Percentiles rank a stretch among this genome's conserved stretches.
phyloP scores from a whole-genome alignment of 169 alveolate species.

The Plasmodium malariae region DNA sequence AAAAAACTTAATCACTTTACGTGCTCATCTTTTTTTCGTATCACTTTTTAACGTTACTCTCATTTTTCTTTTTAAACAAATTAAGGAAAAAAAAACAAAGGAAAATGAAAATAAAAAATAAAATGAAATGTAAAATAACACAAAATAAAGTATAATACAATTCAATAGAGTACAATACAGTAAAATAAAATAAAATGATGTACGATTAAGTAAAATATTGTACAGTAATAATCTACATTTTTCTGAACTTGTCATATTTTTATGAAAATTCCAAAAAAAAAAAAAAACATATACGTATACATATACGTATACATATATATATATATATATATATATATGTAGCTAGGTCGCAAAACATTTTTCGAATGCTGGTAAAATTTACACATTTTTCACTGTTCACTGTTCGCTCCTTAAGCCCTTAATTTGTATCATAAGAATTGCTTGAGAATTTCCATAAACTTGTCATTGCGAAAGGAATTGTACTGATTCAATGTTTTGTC shows the following conservation, averaged over 20 bases:
- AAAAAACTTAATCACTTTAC: neutral
- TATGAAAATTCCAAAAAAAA: neutral
- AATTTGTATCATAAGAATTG: constrained; percentile 45
- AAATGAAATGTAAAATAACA: too few species aligned
- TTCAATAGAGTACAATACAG: too few species aligned
- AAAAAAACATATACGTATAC: too few species aligned
- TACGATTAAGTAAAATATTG: too few species aligned
- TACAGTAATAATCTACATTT: neutral
- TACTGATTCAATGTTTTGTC: constrained; percentile 75
- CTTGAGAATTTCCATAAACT: constrained; percentile 55
- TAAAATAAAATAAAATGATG: too few species aligned
- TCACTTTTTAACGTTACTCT: neutral
- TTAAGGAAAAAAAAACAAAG: neutral
- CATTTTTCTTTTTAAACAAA: too few species aligned
- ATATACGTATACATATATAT: too few species aligned
- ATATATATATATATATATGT: too few species aligned
- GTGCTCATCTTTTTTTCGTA: neutral
- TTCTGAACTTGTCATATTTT: neutral
- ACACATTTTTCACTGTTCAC: too few species aligned
- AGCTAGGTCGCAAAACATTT: neutral
- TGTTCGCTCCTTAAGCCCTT: too few species aligned
- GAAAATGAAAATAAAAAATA: neutral
- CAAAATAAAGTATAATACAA: too few species aligned
- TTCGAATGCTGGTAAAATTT: neutral
- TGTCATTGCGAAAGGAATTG: constrained; percentile 49